phyloP scores from a whole-genome alignment of 169 alveolate genomes.

The Ichthyophthirius multifiliis region DNA sequence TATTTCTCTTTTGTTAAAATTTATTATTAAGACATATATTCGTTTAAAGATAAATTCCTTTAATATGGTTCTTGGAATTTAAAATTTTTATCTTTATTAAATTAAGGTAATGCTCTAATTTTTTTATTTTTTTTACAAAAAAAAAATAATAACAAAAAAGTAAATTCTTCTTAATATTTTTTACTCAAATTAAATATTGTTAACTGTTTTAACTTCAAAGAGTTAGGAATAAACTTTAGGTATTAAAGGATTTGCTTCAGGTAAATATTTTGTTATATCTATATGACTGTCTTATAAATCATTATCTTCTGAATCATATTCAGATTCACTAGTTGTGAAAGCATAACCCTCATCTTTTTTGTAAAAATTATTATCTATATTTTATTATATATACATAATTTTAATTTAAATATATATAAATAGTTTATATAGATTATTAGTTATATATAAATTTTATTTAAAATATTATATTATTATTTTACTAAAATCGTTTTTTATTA shows the following conservation, averaged over 20 bases:
- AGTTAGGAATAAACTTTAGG: background rate
- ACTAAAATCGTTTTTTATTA: too few relatives aligned
- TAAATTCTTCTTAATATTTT: background rate
- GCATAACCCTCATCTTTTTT: too few relatives aligned
- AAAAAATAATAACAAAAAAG: background rate
- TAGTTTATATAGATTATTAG: too few relatives aligned
- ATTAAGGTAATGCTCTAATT: background rate
- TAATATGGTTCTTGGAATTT: background rate
- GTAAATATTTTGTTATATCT: background rate
- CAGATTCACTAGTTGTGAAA: too few relatives aligned
- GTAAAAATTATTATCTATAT: too few relatives aligned
- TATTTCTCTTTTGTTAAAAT: background rate
- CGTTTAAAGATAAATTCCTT: background rate
- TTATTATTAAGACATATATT: background rate
- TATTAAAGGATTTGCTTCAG: background rate
- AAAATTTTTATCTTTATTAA: background rate
- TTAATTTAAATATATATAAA: too few relatives aligned
- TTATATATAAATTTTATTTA: too few relatives aligned
- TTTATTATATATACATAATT: too few relatives aligned
- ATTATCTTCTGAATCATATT: too few relatives aligned
- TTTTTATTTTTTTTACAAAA: background rate
- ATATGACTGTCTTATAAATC: too few relatives aligned
- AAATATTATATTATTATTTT: too few relatives aligned
- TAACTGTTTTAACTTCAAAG: background rate
- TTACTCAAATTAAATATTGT: background rate